Base-by-base conservation (phyloP, 305 asterid genomes). In the Fraxinus sp. region DNA sequence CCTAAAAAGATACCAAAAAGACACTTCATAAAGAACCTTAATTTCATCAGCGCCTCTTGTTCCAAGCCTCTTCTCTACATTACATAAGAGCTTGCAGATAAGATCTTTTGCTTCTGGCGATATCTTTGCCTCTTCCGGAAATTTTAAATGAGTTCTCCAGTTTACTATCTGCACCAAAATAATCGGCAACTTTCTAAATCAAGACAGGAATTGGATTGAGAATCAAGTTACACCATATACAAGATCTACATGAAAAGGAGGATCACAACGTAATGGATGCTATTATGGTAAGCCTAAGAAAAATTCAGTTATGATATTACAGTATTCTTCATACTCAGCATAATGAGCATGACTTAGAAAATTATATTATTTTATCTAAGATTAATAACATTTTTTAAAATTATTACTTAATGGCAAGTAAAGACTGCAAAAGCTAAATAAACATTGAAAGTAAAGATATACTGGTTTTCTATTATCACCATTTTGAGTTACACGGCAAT, bases 91-190 rank as follows among this genome's bases (percentile, higher is more conserved):
- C 87, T 92, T 93, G 83, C 95, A 83, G 57, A 95, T 93, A 84
- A 95, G 98, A 91, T 95, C 98, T 87, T 92, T 93, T 32, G 98
- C 98, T 88, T 93, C 98, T n/a, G 90, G 88, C 32, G 98, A 92
- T 55, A 95, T 76, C 85, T 90, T 93, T 85, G 93, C 98, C 89
- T 95, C 98, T 84, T 95, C 98, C 0, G 98, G 98, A 87, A 95
- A 92, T 89, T 95, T 95, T 76, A 95, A 90, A 86, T 95, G 89
- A 18, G 94, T 91, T 89, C 97, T 90, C 98, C 98, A 93, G 87
- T 93, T 95, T 52, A 93, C 98, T 82, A 95, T 95, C 98, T 95
- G 93, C 85, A 87, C 74, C 81, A 87, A 79, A 75, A 66, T 59
- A 78, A 78, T 59, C 77, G 20, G 80, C 55, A 26, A 78, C 64